Base-by-base conservation (phyloP, 371 early-diverging fungal species). In the Chytridiales sp. region DNA sequence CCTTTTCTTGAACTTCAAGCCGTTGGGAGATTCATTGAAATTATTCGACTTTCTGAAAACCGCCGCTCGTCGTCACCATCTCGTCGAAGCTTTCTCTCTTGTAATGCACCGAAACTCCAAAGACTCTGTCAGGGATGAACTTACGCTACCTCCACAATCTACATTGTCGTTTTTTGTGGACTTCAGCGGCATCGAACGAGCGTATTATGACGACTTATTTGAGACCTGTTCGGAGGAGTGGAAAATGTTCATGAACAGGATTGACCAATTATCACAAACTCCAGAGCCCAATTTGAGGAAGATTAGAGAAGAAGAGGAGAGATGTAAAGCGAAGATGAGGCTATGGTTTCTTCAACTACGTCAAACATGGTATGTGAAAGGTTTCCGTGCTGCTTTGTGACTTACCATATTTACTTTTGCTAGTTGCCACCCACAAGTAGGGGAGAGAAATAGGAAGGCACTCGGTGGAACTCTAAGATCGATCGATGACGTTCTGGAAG, bases 71-170 rank as follows among this genome's bases (percentile, higher is more conserved):
- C n/a, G n/a, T n/a, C n/a, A n/a, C n/a, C n/a, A n/a, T n/a, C 5
- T 46, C 4, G 43, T 43, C 48, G 66, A 67, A 53, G 65, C 75
- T 38, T 62, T 81, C 30, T 66, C 63, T 19, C 44, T 50, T 27
- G 69, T 82, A 38, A 78, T 87, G 68, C 77, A 80, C 44, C 73
- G 89, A 6, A 83, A 83, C 56, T 70, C 76, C 4, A 88, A 88
- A 59, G 52, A 44, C 2, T 66, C 62, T 5, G 75, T 86, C 6
- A 56, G 60, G 17, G 64, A 64, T 9, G 86, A 88, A 47, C 63
- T 87, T 17, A 65, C 69, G 6, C 71, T 88, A 0, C 89, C 89
- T 0, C 64, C 66, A 3, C 89, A 88, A 54, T 34, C 57, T 15
- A 67, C 83, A 13, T 52, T 66, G 21, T 62, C 76, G 1, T 71